A percentile compares a stretch with the other conserved stretches of the same genome.
These are phyloP conservation scores for Cordia subcordata DNA, from an alignment of 257 asterid genomes.

Conservation along the genomic window DNA sequence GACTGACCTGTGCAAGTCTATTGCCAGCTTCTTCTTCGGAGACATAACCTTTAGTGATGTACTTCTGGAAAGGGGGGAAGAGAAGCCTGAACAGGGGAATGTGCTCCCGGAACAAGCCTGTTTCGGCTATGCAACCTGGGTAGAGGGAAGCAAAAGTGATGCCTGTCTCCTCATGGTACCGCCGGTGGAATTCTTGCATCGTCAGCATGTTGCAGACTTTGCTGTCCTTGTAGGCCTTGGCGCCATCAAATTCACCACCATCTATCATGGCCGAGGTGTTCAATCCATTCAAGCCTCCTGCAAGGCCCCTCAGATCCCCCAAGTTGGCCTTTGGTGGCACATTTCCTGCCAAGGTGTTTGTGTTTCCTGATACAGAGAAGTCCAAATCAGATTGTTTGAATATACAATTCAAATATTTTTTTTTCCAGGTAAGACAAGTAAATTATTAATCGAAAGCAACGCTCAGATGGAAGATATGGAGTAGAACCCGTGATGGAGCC, in stretches of 20 bases:
- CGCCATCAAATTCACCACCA: constrained; percentile 90
- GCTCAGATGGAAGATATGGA: background rate
- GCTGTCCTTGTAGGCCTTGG: constrained; percentile 96
- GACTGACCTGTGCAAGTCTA: constrained; percentile 73
- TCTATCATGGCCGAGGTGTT: constrained; percentile 84
- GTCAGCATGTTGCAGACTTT: constrained; percentile 96
- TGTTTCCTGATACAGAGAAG: constrained; percentile 50
- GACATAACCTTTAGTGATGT: constrained; percentile 81
- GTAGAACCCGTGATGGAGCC: constrained; percentile 84
- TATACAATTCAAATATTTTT: no score
- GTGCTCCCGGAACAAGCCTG: constrained; percentile 91
- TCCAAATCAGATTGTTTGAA: no score
- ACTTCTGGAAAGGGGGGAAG: constrained; percentile 89
- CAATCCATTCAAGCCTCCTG: constrained; percentile 68
- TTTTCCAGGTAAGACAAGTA: no score
- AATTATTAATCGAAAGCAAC: no score
- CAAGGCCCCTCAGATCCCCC: constrained; percentile 83
- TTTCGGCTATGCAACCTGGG: constrained; percentile 94
- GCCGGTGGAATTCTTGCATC: constrained; percentile 90
- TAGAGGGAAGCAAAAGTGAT: constrained; percentile 83
- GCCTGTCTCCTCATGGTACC: constrained; percentile 86
- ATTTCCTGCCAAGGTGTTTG: constrained; percentile 89
- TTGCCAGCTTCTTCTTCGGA: constrained; percentile 92
- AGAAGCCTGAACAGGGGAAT: constrained; percentile 78
- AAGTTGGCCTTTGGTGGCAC: constrained; percentile 96